A percentile compares a stretch with the other conserved stretches of the same genome.
Conservation (phyloP, 768 basidiomycete species). For the Leccinum arenicola region DNA sequence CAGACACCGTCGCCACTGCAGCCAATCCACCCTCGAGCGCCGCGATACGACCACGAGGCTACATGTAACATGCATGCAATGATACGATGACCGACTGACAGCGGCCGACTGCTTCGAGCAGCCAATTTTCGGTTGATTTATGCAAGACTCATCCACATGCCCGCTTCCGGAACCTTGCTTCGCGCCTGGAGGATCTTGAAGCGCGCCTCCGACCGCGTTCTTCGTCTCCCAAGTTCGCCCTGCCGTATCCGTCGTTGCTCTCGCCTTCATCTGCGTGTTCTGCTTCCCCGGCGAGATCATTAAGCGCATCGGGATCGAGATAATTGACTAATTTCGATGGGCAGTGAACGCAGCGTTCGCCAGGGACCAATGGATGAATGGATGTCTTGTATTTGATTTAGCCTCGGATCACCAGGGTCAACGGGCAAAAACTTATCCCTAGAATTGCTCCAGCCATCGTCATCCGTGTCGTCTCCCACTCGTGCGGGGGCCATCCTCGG, state of each 20-base stretch:
- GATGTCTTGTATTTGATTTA: constrained; percentile 19
- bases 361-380: constrained; percentile 22
- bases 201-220: constrained; percentile 58
- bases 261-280: constrained; percentile 45
- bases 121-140: constrained; percentile 17
- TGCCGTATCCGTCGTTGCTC: constrained; percentile 23
- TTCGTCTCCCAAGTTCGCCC: constrained; percentile 21
- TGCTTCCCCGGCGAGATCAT: constrained; percentile 51
- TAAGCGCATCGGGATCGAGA: constrained; percentile 64
- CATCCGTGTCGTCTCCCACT: constrained; percentile 16
- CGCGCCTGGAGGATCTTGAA: constrained; percentile 68
- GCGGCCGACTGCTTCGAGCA: not conserved
- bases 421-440: constrained; percentile 20
- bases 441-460: constrained; percentile 25
- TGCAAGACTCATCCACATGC: constrained; percentile 83
- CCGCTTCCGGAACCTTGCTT: constrained; percentile 62
- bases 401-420: not conserved
- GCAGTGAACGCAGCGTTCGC: constrained; percentile 48
- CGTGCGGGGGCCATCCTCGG: constrained; percentile 28
- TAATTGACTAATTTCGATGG: constrained; percentile 54
- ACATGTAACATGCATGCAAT: not conserved
- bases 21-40: too few species aligned
- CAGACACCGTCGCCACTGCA: too few species aligned
- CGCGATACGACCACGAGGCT: not conserved
- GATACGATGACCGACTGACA: not conserved